A percentile compares a stretch with the other conserved stretches of the same genome.
These are phyloP conservation scores for Entonaema liquescens DNA, from an alignment of 495 filamentous ascomycete species.

Conservation along the genomic window DNA sequence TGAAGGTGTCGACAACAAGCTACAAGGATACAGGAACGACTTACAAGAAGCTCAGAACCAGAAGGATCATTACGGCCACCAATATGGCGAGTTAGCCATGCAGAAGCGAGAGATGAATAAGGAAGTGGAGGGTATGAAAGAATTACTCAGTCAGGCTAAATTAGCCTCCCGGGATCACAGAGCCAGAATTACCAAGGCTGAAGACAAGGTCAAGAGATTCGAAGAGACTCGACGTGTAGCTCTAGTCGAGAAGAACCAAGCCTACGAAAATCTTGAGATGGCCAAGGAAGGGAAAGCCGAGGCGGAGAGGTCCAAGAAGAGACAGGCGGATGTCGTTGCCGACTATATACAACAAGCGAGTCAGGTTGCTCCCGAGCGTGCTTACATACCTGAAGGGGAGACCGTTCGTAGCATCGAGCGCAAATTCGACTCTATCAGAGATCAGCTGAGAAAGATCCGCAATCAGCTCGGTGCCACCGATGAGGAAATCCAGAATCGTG, in stretches of 20 bases:
- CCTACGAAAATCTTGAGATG: conserved; percentile 61
- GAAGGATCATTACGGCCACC: conserved; percentile 52
- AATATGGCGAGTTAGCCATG: conserved; percentile 49
- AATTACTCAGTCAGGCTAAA: conserved; percentile 38
- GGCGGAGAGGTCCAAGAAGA: conserved; percentile 58
- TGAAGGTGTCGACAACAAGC: conserved; percentile 52
- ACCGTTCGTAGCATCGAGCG: conserved; percentile 68
- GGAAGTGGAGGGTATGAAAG: conserved; percentile 43
- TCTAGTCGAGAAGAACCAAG: conserved; percentile 72
- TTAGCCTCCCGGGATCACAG: conserved; percentile 58
- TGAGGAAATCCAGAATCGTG: conserved; percentile 65
- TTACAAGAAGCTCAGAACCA: conserved; percentile 44
- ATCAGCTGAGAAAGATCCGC: conserved; percentile 64
- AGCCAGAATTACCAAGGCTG: conserved; percentile 60
- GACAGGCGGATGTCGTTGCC: conserved; percentile 56
- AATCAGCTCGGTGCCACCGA: conserved; percentile 67
- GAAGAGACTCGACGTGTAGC: conserved; percentile 60
- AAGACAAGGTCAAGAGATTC: conserved; percentile 63
- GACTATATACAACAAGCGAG: conserved; percentile 67
- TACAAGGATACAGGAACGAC: conserved; percentile 48
- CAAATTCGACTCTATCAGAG: conserved; percentile 67
- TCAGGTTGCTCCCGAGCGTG: conserved; percentile 62
- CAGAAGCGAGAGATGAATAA: conserved; percentile 52
- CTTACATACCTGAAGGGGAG: conserved; percentile 73
- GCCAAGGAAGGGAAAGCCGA: conserved; percentile 57